These are phyloP conservation scores for Excoecaria agallocha DNA, from an alignment of 345 rosid genomes.

Conservation along the genomic window DNA sequence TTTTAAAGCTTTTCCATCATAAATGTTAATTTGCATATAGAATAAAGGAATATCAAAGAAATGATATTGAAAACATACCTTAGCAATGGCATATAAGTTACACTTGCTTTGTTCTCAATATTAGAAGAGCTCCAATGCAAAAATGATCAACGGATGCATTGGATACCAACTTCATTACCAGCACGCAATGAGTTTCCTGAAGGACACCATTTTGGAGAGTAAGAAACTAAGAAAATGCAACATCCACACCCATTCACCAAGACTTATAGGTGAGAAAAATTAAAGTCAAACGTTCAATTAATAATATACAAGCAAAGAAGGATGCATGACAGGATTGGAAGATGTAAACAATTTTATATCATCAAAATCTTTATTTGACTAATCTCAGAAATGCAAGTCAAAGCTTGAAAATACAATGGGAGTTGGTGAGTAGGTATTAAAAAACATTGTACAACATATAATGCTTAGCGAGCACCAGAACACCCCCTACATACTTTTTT, in stretches of 20 bases:
- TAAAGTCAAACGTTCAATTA: no score
- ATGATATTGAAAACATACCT: conserved; percentile 24
- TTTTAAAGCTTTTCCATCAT: no score
- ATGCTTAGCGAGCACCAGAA: background rate
- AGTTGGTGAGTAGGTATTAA: conserved; percentile 17
- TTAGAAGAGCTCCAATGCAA: conserved; percentile 6
- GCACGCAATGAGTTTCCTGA: background rate
- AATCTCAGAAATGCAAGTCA: conserved; percentile 17
- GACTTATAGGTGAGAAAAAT: background rate
- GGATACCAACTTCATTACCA: background rate
- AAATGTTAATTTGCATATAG: no score
- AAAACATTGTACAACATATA: no score
- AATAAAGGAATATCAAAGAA: background rate
- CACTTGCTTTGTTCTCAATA: no score
- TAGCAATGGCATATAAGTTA: background rate
- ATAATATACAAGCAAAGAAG: conserved; percentile 10
- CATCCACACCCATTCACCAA: background rate
- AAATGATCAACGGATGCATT: background rate
- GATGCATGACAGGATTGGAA: conserved; percentile 17
- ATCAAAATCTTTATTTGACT: conserved; percentile 6
- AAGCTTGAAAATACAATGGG: conserved; percentile 24
- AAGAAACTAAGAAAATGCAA: background rate
- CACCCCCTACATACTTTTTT: background rate
- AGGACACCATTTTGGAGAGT: background rate
- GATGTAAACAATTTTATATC: background rate